A percentile compares a stretch with the other conserved stretches of the same genome.
phyloP scores from a whole-genome alignment of 2,329 filamentous ascomycete genomes.

The Fusarium musae region DNA sequence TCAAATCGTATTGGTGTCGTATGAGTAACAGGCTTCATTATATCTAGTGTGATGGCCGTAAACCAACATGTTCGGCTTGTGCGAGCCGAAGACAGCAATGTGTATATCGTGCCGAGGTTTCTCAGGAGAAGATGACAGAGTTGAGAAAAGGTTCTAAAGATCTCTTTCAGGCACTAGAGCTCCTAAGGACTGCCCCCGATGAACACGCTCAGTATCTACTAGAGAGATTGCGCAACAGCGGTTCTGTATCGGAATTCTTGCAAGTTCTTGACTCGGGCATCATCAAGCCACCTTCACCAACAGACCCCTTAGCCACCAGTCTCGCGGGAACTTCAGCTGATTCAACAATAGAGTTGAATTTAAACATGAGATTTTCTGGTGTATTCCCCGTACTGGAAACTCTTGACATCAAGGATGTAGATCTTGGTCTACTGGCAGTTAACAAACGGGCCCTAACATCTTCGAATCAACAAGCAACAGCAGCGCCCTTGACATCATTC shows the following conservation, averaged over 20 bases:
- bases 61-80: slow-evolving; percentile 21
- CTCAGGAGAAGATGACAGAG: slow-evolving; percentile 15
- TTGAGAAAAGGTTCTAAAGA: slow-evolving; percentile 4
- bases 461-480: background rate
- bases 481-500: background rate
- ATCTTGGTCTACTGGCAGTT: background rate
- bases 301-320: background rate
- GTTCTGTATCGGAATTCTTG: slow-evolving; percentile 10
- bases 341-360: background rate
- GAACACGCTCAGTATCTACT: background rate
- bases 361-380: slow-evolving; percentile 7
- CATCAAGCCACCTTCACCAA: background rate
- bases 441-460: background rate
- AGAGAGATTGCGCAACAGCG: background rate
- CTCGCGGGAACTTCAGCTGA: background rate
- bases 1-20: too few relatives aligned
- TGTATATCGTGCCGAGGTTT: slow-evolving; percentile 18
- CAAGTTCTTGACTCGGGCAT: background rate
- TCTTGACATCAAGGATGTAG: background rate
- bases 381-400: background rate
- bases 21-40: background rate
- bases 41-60: slow-evolving; percentile 20
- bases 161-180: slow-evolving; percentile 11
- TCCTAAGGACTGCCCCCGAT: background rate
- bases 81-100: slow-evolving; percentile 18